Percentiles rank a stretch among this genome's conserved stretches.
These are phyloP conservation scores for Raphanus hybrid DNA, from an alignment of 441 rosid genomes.

Conservation along the genomic window DNA sequence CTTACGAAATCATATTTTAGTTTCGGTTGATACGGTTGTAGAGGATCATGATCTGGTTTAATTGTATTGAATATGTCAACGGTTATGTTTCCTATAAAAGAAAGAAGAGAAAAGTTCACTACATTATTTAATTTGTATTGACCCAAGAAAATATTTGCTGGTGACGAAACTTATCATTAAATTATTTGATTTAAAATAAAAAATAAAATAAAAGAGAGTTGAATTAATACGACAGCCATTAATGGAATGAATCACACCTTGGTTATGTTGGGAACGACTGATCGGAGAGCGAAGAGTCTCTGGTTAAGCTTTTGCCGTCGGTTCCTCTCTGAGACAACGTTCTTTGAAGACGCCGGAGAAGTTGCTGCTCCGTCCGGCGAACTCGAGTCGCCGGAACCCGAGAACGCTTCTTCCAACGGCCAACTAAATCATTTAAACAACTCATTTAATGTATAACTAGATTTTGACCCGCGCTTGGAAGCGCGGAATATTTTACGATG, in stretches of 20 bases:
- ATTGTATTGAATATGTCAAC: conserved; percentile 3
- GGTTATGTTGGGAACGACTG: conserved; percentile 73
- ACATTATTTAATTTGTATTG: conserved; percentile 21
- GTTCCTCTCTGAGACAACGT: conserved; percentile 79
- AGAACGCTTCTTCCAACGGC: conserved; percentile 79
- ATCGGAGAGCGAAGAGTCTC: conserved; percentile 80
- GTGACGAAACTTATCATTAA: conserved; percentile 23
- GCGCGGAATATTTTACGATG: no score
- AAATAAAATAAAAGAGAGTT: conserved; percentile 14
- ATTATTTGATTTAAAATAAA: not conserved
- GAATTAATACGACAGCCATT: not conserved
- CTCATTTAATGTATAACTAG: not conserved
- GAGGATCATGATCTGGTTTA: not conserved
- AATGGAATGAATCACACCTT: conserved; percentile 38
- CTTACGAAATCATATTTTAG: conserved; percentile 13
- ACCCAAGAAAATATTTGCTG: conserved; percentile 20
- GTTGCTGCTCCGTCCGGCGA: conserved; percentile 82
- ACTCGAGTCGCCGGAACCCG: conserved; percentile 77
- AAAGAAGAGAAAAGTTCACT: conserved; percentile 1
- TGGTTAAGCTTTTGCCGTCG: conserved; percentile 84
- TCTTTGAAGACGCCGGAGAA: conserved; percentile 61
- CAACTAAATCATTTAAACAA: conserved; percentile 50
- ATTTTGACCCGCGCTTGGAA: no score
- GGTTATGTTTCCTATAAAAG: not conserved
- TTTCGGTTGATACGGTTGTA: conserved; percentile 8